Conservation (phyloP, 495 filamentous ascomycete species). For the Lindgomyces ingoldianus region DNA sequence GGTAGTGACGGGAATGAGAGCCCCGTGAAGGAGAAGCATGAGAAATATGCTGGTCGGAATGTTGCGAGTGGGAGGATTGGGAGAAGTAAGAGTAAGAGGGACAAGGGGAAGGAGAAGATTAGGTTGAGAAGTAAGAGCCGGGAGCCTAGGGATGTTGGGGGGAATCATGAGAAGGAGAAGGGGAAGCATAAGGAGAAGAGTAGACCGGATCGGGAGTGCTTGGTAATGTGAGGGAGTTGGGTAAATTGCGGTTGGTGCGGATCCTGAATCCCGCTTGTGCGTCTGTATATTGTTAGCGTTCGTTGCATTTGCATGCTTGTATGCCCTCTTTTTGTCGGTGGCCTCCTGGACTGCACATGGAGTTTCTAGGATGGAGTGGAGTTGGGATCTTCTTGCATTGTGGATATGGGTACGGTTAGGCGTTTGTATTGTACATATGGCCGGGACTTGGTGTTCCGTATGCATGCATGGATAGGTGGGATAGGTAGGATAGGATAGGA, state of each 20-base stretch:
- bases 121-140: constrained; percentile 49
- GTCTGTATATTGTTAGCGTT: constrained; percentile 7
- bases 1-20: constrained; percentile 48
- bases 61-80: constrained; percentile 41
- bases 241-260: not conserved
- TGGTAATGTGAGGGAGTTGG: constrained; percentile 52
- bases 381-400: not conserved
- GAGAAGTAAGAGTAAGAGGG: constrained; percentile 43
- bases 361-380: too few relatives aligned
- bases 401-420: not conserved
- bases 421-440: not conserved
- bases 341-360: too few relatives aligned
- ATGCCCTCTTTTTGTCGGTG: too few relatives aligned
- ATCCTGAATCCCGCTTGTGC: not conserved
- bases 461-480: too few relatives aligned
- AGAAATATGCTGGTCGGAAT: constrained; percentile 37
- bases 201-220: constrained; percentile 70
- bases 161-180: constrained; percentile 42
- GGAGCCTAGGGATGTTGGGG: constrained; percentile 29
- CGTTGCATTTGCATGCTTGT: constrained; percentile 5
- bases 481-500: too few relatives aligned
- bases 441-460: too few relatives aligned
- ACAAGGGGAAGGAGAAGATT: constrained; percentile 50
- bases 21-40: constrained; percentile 33
- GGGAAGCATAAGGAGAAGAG: constrained; percentile 44